phyloP scores from a whole-genome alignment of 2,329 filamentous ascomycete species.

The Rugonectria rugulosa region DNA sequence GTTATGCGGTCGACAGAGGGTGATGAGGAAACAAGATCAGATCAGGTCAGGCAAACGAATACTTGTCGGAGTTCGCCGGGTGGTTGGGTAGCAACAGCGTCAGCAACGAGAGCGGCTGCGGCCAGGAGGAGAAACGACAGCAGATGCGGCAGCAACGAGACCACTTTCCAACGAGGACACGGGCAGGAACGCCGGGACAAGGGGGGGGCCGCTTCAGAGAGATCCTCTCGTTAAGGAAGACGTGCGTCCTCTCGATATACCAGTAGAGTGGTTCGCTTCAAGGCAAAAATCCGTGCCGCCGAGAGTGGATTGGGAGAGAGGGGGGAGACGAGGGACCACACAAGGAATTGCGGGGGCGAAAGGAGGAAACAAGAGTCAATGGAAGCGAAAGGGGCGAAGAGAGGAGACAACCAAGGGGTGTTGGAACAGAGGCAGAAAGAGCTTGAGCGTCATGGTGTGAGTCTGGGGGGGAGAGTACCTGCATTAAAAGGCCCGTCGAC shows the following conservation, averaged over 20 bases:
- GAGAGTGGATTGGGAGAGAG: constrained; percentile 34
- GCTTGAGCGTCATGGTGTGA: constrained; percentile 37
- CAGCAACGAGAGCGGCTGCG: constrained; percentile 13
- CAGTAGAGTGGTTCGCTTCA: constrained; percentile 41
- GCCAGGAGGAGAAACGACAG: constrained; percentile 19
- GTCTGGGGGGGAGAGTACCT: constrained; percentile 40
- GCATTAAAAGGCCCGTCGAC: constrained; percentile 40
- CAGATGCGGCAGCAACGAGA: constrained; percentile 22
- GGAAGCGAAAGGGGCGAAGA: constrained; percentile 32
- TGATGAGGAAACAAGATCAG: constrained; percentile 33
- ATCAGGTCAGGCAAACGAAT: constrained; percentile 13
- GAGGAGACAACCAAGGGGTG: constrained; percentile 38
- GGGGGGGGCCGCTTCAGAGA: constrained; percentile 9
- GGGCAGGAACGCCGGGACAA: constrained; percentile 24
- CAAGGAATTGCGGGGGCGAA: constrained; percentile 34
- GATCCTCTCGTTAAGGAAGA: constrained; percentile 31
- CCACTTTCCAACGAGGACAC: constrained; percentile 17
- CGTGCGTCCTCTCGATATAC: constrained; percentile 37
- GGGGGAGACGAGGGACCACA: constrained; percentile 32
- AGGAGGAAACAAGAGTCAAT: constrained; percentile 37
- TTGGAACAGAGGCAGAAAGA: constrained; percentile 39
- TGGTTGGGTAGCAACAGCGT: constrained; percentile 25
- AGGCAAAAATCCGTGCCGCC: constrained; percentile 35
- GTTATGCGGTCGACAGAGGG: constrained; percentile 26
- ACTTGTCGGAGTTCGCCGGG: constrained; percentile 34